These are phyloP conservation scores for Erythrophleum fordii DNA, from an alignment of 306 rosid genomes.

Conservation along the genomic window DNA sequence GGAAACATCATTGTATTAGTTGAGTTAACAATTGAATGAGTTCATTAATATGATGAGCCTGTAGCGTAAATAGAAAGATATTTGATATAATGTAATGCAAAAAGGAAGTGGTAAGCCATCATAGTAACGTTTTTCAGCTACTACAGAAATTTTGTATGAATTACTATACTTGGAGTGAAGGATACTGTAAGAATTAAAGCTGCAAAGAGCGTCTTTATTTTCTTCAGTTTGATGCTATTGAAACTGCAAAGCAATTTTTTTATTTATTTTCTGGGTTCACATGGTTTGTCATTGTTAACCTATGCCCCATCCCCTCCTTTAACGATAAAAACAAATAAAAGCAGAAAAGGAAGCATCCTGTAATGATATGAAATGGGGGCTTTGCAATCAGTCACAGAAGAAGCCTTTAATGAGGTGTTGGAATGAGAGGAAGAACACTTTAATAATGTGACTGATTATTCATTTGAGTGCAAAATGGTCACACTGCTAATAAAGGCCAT, in stretches of 20 bases:
- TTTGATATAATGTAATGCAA: conserved; percentile 36
- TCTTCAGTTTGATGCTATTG: conserved; percentile 31
- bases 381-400: conserved; percentile 31
- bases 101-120: conserved; percentile 37
- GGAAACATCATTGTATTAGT: conserved; percentile 44
- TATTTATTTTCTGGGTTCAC: conserved; percentile 21
- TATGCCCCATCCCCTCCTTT: conserved; percentile 17
- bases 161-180: conserved; percentile 35
- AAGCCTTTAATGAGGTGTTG: conserved; percentile 43
- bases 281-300: conserved; percentile 40
- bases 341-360: conserved; percentile 33
- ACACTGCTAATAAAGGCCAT: not conserved
- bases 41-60: conserved; percentile 48
- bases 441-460: conserved; percentile 44
- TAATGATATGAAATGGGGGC: conserved; percentile 43
- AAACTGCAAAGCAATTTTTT: conserved; percentile 38
- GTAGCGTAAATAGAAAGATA: conserved; percentile 63
- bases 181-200: conserved; percentile 38
- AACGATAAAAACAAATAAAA: conserved; percentile 25
- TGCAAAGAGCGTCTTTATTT: conserved; percentile 19
- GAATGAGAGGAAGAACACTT: conserved; percentile 44
- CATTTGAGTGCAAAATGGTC: conserved; percentile 27
- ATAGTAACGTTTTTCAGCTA: conserved; percentile 30
- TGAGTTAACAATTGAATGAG: conserved; percentile 33
- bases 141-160: conserved; percentile 17